Conservation (phyloP, 2,329 filamentous ascomycete species). For the Myriangium duriaei region DNA sequence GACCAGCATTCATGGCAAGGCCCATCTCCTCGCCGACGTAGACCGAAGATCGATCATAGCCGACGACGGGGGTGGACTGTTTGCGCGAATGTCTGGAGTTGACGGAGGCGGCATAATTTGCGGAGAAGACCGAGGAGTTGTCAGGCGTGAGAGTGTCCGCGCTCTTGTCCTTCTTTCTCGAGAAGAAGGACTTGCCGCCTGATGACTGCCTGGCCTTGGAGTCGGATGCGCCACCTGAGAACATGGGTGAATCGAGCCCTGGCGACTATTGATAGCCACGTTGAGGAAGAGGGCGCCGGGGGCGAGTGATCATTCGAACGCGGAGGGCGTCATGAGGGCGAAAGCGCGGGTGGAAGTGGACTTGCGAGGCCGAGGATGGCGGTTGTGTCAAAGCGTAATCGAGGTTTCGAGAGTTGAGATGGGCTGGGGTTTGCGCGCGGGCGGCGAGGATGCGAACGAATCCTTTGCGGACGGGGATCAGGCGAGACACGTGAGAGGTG, state of each 20-base stretch:
- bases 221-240: constrained; percentile 44
- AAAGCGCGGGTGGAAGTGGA: no score
- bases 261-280: neutral
- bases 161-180: constrained; percentile 67
- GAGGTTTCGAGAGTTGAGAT: no score
- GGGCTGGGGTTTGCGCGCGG: no score
- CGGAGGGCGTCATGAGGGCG: no score
- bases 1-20: constrained; percentile 63
- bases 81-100: constrained; percentile 56
- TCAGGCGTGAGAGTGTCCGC: constrained; percentile 48
- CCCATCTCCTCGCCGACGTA: constrained; percentile 36
- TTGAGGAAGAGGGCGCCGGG: neutral
- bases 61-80: constrained; percentile 36
- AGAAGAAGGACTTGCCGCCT: constrained; percentile 75
- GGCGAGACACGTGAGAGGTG: neutral
- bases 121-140: constrained; percentile 29
- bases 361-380: no score
- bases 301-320: neutral
- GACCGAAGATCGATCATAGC: constrained; percentile 12
- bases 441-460: no score
- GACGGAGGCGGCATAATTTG: constrained; percentile 25
- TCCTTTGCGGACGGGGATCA: neutral
- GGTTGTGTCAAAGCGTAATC: no score
- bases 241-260: constrained; percentile 17
- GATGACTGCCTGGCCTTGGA: constrained; percentile 76